A percentile compares a stretch with the other conserved stretches of the same genome.
Conservation (phyloP, 257 asterid genomes). For the Dorcoceras hygrometricum region DNA sequence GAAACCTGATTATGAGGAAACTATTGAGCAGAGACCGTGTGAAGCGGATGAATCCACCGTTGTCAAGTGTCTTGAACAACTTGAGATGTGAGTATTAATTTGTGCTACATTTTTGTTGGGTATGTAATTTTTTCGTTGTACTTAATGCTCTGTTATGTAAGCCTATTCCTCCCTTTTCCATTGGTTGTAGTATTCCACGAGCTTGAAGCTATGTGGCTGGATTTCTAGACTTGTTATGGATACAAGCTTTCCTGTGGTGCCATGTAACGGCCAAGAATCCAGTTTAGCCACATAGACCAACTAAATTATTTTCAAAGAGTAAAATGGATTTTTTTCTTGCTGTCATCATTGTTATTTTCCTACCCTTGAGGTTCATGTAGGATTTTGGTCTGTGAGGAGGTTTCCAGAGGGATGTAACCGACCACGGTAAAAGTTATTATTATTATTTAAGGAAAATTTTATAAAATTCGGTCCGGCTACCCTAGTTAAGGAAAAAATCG, state of each 20-base stretch:
- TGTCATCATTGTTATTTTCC: too few species aligned
- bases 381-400: too few species aligned
- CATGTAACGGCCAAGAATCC: too few species aligned
- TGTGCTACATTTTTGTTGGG: slow-evolving; percentile 1
- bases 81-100: slow-evolving; percentile 45
- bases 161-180: slow-evolving; percentile 11
- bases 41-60: slow-evolving; percentile 55
- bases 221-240: neutral
- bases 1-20: slow-evolving; percentile 29
- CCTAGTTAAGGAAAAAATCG: too few species aligned
- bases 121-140: neutral
- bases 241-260: neutral
- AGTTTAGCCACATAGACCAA: too few species aligned
- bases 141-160: neutral
- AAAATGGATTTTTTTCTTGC: too few species aligned
- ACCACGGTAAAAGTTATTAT: too few species aligned
- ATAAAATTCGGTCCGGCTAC: too few species aligned
- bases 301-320: too few species aligned
- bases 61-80: slow-evolving; percentile 71
- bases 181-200: slow-evolving; percentile 14
- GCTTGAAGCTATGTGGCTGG: neutral
- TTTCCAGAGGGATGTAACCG: too few species aligned
- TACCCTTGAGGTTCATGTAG: too few species aligned
- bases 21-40: slow-evolving; percentile 23
- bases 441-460: too few species aligned